These are phyloP conservation scores for Tardiomyces blankii DNA, from an alignment of 1,139 yeast species.

Conservation along the genomic window DNA sequence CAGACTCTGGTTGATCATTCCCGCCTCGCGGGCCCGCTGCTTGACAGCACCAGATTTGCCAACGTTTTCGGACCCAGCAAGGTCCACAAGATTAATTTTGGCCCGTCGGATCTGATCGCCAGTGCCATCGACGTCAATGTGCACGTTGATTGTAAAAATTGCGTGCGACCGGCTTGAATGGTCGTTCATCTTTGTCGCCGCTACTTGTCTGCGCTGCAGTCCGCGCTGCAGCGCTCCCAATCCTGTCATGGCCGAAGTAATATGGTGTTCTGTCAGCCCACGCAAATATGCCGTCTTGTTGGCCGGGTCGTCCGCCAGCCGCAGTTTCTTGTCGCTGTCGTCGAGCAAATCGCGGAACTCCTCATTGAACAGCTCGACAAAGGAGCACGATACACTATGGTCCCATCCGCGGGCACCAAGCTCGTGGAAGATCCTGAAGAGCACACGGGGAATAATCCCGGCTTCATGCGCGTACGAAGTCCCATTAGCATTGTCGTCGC, in stretches of 20 bases:
- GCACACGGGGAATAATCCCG: slow-evolving; percentile 61
- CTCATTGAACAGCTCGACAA: slow-evolving; percentile 66
- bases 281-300: slow-evolving; percentile 29
- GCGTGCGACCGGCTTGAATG: slow-evolving; percentile 62
- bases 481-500: slow-evolving; percentile 32
- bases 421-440: slow-evolving; percentile 38
- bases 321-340: slow-evolving; percentile 27
- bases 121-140: slow-evolving; percentile 30
- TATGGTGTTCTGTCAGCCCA: slow-evolving; percentile 39
- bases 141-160: slow-evolving; percentile 52
- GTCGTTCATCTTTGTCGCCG: slow-evolving; percentile 39
- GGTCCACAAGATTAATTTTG: slow-evolving; percentile 69
- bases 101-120: slow-evolving; percentile 30
- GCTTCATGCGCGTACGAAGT: slow-evolving; percentile 29
- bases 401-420: slow-evolving; percentile 34
- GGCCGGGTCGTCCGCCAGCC: slow-evolving; percentile 34
- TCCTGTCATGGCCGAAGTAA: slow-evolving; percentile 31
- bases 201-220: slow-evolving; percentile 45
- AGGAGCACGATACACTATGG: slow-evolving; percentile 55
- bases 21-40: slow-evolving; percentile 76
- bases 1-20: slow-evolving; percentile 65
- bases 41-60: slow-evolving; percentile 69
- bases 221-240: slow-evolving; percentile 39
- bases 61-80: slow-evolving; percentile 85
- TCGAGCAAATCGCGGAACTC: slow-evolving; percentile 48